Percentiles rank a stretch among this genome's conserved stretches.
phyloP scores from a whole-genome alignment of 441 rosid species.

The Croton setiger region DNA sequence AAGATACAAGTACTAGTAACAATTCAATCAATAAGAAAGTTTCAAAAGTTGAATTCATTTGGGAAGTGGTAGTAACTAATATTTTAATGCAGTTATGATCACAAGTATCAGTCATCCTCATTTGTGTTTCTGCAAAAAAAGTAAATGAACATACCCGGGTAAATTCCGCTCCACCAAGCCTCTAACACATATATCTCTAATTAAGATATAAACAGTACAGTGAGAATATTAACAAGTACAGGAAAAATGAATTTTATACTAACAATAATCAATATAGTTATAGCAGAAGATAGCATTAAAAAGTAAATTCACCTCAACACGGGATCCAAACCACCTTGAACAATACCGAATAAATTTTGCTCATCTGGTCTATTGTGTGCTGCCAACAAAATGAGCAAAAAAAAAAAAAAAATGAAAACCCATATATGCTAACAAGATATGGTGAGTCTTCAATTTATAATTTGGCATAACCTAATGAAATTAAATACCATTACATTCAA shows the following conservation, averaged over 20 bases:
- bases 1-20: too few species aligned
- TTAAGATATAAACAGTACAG: constrained; percentile 12
- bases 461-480: not conserved
- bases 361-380: constrained; percentile 69
- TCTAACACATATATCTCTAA: constrained; percentile 67
- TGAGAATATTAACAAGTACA: not conserved
- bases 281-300: constrained; percentile 12
- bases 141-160: constrained; percentile 55
- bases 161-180: constrained; percentile 71
- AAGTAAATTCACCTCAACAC: constrained; percentile 44
- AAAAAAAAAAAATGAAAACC: constrained; percentile 3
- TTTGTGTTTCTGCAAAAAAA: constrained; percentile 1
- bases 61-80: too few species aligned
- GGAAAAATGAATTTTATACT: not conserved
- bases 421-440: not conserved
- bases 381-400: constrained; percentile 26
- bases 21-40: too few species aligned
- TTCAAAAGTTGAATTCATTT: too few species aligned
- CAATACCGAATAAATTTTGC: constrained; percentile 70
- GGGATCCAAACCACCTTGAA: constrained; percentile 82
- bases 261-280: not conserved
- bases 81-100: too few species aligned
- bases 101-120: not conserved
- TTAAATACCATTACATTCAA: not conserved
- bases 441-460: not conserved